Conservation (phyloP, 176 grass and related monocot species). For the Aegilops bicornis region DNA sequence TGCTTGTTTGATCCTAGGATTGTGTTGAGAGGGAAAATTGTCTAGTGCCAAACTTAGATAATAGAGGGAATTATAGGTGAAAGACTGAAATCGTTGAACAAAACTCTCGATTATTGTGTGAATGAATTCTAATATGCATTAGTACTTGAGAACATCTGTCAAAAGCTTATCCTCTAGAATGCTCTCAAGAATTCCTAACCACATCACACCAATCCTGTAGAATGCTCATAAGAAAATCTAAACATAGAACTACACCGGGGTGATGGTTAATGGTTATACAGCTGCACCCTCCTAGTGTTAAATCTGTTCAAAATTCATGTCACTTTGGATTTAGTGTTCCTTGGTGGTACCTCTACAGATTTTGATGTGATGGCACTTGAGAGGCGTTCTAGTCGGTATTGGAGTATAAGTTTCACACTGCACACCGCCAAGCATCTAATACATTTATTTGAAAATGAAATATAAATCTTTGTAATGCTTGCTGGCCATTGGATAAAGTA, state of each 20-base stretch:
- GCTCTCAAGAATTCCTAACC: not conserved
- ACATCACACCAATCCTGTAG: not conserved
- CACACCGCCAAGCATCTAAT: too few relatives aligned
- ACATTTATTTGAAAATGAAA: too few relatives aligned
- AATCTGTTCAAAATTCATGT: conserved; percentile 1
- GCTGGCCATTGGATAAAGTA: too few relatives aligned
- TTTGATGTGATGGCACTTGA: conserved; percentile 18
- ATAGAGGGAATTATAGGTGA: not conserved
- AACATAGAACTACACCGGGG: not conserved
- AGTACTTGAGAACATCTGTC: not conserved
- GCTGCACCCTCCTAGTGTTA: conserved; percentile 20
- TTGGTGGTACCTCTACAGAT: not conserved
- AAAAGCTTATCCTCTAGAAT: conserved; percentile 1
- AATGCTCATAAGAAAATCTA: not conserved
- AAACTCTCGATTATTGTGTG: not conserved
- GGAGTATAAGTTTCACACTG: not conserved
- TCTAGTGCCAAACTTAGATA: not conserved
- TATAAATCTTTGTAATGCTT: too few relatives aligned
- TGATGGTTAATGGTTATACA: conserved; percentile 32
- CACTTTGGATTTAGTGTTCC: conserved; percentile 20
- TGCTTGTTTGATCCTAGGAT: not conserved
- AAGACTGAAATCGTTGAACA: not conserved
- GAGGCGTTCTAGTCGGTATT: not conserved
- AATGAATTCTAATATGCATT: not conserved
- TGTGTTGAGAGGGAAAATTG: not conserved